Evolutionary conservation across 176 grass and related monocot species (phyloP), one percentile per base, ranked within the genome.

Genomic region (Chloris gayana): DNA sequence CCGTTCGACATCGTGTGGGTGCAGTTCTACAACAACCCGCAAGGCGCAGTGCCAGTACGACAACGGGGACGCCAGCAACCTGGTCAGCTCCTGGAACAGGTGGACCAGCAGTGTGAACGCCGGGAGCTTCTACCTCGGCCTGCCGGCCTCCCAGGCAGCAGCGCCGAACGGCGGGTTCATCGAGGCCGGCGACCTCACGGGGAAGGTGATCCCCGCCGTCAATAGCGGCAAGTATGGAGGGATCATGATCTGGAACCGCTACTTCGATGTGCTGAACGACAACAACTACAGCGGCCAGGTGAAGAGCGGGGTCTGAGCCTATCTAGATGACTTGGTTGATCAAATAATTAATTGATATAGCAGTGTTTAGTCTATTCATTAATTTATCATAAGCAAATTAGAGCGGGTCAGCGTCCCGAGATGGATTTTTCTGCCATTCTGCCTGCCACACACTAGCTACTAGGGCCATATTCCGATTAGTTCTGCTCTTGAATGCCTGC

Each of bases 161-260:
- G 89, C 87, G 5, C 79, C 91, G 0, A 22, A 51, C 14, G 66
- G 67, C 37, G 94, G 91, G 29, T 94, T 88, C 65, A 80, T 94
- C 29, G 1, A 35, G 0, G 70, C 94, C 4, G 18, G 50, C 17
- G 64, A 70, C 11, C 59, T 94, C 2, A 91, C 30, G 10, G 69
- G 44, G 12, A 18, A 33, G 73, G 88, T 89, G 70, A 11, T 97
- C 74, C 89, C 94, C 9, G 70, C 3, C 21, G 42, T 91, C 22
- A 27, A 54, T 30, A 11, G 19, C 17, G 35, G 35, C 17, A 89
- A 81, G 3, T 97, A 89, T 18, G 88, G 86, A 1, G 91, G 90
- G 30, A 83, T 97, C 31, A 97, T 97, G 94, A 4, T 97, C 29
- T 97, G 89, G 89, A 75, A 12, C 68, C 83, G 91, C 30, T 88